Conservation (phyloP, 1,284 basidiomycete genomes). For the Leccinum pachyderme region DNA sequence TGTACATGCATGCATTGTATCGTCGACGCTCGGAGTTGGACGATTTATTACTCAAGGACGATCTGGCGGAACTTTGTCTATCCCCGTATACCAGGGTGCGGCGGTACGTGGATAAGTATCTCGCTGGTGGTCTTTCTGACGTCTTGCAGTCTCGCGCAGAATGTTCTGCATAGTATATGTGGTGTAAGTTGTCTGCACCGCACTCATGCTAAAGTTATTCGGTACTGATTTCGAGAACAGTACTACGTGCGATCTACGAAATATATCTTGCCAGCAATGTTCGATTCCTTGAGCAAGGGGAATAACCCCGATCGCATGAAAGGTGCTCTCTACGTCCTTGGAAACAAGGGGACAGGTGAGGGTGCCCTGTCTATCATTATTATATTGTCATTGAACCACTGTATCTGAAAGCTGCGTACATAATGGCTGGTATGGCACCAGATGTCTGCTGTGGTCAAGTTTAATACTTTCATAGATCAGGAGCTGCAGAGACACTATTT, state of each 20-base stretch:
- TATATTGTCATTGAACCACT: slow-evolving; percentile 5
- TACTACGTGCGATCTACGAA: slow-evolving; percentile 83
- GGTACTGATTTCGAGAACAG: slow-evolving; percentile 33
- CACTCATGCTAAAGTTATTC: slow-evolving; percentile 1
- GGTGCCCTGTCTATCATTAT: slow-evolving; percentile 7
- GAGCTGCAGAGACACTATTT: slow-evolving; percentile 67
- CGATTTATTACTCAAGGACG: slow-evolving; percentile 68
- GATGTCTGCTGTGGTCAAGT: slow-evolving; percentile 4
- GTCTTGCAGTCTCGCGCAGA: slow-evolving; percentile 65
- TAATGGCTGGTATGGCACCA: slow-evolving; percentile 51
- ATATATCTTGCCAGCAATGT: slow-evolving; percentile 61
- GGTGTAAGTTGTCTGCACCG: slow-evolving; percentile 44
- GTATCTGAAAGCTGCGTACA: slow-evolving; percentile 51
- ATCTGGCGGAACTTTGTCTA: slow-evolving; percentile 81
- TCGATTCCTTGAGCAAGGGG: slow-evolving; percentile 72
- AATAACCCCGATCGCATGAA: slow-evolving; percentile 94
- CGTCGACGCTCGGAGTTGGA: slow-evolving; percentile 80
- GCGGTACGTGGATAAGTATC: slow-evolving; percentile 42
- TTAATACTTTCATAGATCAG: slow-evolving; percentile 50
- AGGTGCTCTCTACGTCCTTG: slow-evolving; percentile 87
- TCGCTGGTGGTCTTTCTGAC: slow-evolving; percentile 4
- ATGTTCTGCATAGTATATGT: slow-evolving; percentile 65
- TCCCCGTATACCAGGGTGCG: slow-evolving; percentile 83
- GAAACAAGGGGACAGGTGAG: slow-evolving; percentile 70
- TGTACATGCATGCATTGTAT: slow-evolving; percentile 80